phyloP scores from a whole-genome alignment of 1,284 basidiomycete species.

The Rugosomyces carneus region DNA sequence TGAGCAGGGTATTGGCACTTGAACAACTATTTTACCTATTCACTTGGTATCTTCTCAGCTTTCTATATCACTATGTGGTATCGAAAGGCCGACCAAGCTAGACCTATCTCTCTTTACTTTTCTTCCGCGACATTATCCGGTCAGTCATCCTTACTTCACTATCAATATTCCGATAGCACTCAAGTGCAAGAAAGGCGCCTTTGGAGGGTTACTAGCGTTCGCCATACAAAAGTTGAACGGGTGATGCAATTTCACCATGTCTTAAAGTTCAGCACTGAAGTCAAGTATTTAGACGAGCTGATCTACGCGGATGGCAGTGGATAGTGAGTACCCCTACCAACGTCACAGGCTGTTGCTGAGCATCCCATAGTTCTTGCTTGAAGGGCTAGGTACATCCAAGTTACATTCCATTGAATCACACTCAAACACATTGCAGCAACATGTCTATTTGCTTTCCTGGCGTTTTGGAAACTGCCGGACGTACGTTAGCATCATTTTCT shows the following conservation, averaged over 20 bases:
- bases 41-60: slow-evolving; percentile 4
- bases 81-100: slow-evolving; percentile 19
- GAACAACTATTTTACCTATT: background rate
- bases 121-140: slow-evolving; percentile 19
- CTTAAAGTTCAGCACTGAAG: background rate
- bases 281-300: slow-evolving; percentile 17
- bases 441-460: slow-evolving; percentile 19
- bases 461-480: slow-evolving; percentile 21
- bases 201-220: slow-evolving; percentile 24
- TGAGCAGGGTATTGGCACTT: background rate
- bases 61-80: slow-evolving; percentile 22
- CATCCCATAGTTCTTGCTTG: slow-evolving; percentile 21
- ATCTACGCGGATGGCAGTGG: slow-evolving; percentile 25
- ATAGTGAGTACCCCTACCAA: slow-evolving; percentile 18
- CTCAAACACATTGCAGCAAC: slow-evolving; percentile 1
- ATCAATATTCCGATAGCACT: background rate
- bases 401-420: background rate
- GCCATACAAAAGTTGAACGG: slow-evolving; percentile 24
- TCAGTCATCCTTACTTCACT: background rate
- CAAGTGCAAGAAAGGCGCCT: slow-evolving; percentile 17
- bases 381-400: slow-evolving; percentile 19
- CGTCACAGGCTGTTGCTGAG: background rate
- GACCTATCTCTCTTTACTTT: slow-evolving; percentile 23
- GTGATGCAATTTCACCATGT: slow-evolving; percentile 7
- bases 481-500: slow-evolving; percentile 12